A percentile compares a stretch with the other conserved stretches of the same genome.
phyloP scores from a whole-genome alignment of 108 stramenopile genomes.

The Fistulifera solaris region DNA sequence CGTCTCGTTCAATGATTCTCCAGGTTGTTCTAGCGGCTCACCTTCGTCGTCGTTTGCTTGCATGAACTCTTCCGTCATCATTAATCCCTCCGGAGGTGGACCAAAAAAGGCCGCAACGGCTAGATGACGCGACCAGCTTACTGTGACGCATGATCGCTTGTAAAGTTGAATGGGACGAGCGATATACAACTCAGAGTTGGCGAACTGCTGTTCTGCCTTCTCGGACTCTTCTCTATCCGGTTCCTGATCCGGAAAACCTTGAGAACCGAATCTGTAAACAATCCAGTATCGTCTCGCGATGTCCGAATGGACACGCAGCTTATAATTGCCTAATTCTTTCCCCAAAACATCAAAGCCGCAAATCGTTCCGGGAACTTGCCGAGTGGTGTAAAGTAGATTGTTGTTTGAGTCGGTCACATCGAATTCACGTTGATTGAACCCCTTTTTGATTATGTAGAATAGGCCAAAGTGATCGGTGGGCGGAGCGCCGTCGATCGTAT shows the following conservation, averaged over 20 bases:
- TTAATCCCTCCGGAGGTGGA: slow-evolving; percentile 16
- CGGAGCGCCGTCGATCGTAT: slow-evolving; percentile 27
- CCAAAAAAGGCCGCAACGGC: slow-evolving; percentile 28
- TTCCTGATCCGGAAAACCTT: slow-evolving; percentile 9
- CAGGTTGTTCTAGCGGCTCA: background rate
- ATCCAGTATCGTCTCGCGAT: slow-evolving; percentile 17
- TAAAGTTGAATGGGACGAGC: slow-evolving; percentile 10
- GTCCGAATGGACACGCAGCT: slow-evolving; percentile 18
- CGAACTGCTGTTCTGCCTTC: slow-evolving; percentile 2
- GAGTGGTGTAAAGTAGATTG: slow-evolving; percentile 26
- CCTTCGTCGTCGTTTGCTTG: background rate
- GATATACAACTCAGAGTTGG: background rate
- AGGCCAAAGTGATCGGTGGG: slow-evolving; percentile 18
- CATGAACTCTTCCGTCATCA: background rate
- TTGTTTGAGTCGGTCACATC: slow-evolving; percentile 20
- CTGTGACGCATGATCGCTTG: slow-evolving; percentile 25
- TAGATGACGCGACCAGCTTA: slow-evolving; percentile 34
- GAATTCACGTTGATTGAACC: slow-evolving; percentile 28
- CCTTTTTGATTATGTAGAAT: slow-evolving; percentile 18
- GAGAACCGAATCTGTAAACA: slow-evolving; percentile 21
- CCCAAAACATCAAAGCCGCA: slow-evolving; percentile 40
- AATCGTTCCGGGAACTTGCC: slow-evolving; percentile 29
- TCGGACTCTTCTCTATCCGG: slow-evolving; percentile 16
- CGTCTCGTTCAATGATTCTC: background rate
- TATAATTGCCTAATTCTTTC: slow-evolving; percentile 5